A percentile compares a stretch with the other conserved stretches of the same genome.
Conservation (phyloP, 257 asterid genomes). For the Marsdenia floribunda region DNA sequence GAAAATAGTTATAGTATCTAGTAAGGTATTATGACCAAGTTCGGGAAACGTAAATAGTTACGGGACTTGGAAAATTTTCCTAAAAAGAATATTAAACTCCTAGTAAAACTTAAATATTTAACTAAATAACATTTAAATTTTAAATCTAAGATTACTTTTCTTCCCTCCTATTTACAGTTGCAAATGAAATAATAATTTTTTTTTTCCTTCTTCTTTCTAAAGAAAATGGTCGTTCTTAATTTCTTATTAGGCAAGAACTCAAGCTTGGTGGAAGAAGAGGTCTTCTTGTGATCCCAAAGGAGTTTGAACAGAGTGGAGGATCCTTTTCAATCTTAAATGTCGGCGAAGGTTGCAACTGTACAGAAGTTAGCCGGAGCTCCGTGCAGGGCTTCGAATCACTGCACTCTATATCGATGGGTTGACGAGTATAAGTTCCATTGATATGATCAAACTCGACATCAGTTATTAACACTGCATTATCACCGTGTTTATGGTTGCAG, state of each 20-base stretch:
- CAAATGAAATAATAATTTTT: no score
- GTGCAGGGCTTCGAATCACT: slow-evolving; percentile 63
- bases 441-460: slow-evolving; percentile 47
- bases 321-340: slow-evolving; percentile 21
- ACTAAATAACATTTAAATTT: no score
- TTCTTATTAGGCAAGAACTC: slow-evolving; percentile 35
- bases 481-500: slow-evolving; percentile 58
- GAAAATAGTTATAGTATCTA: no score
- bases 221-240: no score
- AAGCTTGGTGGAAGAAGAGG: slow-evolving; percentile 54
- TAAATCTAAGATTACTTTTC: no score
- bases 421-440: slow-evolving; percentile 53
- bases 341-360: slow-evolving; percentile 36
- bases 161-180: no score
- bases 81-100: no score
- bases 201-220: no score
- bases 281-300: slow-evolving; percentile 56
- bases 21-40: no score
- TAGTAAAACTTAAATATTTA: no score
- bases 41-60: no score
- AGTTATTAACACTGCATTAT: slow-evolving; percentile 51
- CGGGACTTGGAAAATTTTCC: no score
- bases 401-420: slow-evolving; percentile 72
- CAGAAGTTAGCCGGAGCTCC: slow-evolving; percentile 36
- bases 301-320: slow-evolving; percentile 45